Evolutionary conservation across 2,329 filamentous ascomycete species (phyloP), one percentile per base, ranked within the genome.

Genomic region (Sclerotinia spermophila): DNA sequence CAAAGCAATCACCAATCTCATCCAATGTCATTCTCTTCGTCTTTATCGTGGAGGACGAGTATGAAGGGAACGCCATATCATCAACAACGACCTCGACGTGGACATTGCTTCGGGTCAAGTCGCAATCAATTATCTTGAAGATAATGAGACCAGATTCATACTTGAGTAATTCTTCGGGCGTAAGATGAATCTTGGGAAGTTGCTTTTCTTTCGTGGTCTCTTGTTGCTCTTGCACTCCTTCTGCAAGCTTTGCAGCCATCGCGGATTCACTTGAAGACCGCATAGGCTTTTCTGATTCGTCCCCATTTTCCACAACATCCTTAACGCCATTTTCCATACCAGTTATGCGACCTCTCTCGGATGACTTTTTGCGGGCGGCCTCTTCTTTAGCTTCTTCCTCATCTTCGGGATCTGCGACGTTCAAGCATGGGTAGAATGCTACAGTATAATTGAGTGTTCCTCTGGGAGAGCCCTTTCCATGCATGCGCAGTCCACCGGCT

Each of bases 1-100:
- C 92, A 81, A 99, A 94, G 68, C 94, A 96, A 81, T 99, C 96
- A 64, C 95, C 94, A 78, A 94, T 94, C 81, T 99, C 96, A 76
- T 96, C 92, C 80, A 98, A 93, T 67, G 88, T 92, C 78, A 90
- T 87, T 17, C 85, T 83, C 76, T 86, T 90, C 55, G 85, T 86
- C 77, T 88, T 90, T 44, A 94, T 90, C 74, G 89, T 93, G 1
- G 92, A 89, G 17, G 94, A 96, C 2, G 88, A 86, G 79, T 97
- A 98, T 0, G 94, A 92, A 0, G 96, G 91, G 82, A 96, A 98
- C 44, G 93, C 88, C 87, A 96, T 94, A 79, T 99, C 96, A 80
- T 99, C 96, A 80, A 98, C 96, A 73, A 95, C 84, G 11, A 99
- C 88, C 59, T 99, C 94, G 33, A 99, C 84, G 73, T 93, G 90